Conservation (phyloP, 78 protist genomes). For the Anaeramoeba flamelloides region DNA sequence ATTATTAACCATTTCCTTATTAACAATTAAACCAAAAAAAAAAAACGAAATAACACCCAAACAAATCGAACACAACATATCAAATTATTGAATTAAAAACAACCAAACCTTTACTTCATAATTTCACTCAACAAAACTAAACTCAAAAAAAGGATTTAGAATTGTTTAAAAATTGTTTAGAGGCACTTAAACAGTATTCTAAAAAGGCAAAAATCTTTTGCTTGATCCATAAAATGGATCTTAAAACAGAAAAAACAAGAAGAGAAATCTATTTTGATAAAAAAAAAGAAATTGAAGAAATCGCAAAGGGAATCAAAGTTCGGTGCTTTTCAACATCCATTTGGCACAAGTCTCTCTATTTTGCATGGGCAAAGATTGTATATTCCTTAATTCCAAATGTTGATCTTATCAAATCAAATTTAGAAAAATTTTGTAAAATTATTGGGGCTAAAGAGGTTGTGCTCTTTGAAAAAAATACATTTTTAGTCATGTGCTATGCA, state of each 20-base stretch:
- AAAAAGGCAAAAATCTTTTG: neutral
- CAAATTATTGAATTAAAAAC: too few relatives aligned
- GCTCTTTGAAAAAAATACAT: neutral
- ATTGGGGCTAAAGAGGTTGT: neutral
- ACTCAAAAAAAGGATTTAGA: neutral
- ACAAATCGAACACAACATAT: too few relatives aligned
- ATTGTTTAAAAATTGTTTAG: neutral
- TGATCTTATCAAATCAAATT: neutral
- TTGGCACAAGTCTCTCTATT: neutral
- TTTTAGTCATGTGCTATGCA: neutral
- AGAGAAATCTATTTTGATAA: neutral
- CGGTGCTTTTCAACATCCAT: neutral
- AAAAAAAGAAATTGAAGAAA: neutral
- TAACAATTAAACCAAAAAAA: too few relatives aligned
- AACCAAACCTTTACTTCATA: too few relatives aligned
- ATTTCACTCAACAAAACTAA: too few relatives aligned
- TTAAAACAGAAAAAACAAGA: neutral
- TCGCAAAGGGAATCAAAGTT: too few relatives aligned
- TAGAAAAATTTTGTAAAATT: neutral
- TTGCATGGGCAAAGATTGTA: neutral
- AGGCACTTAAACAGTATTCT: neutral
- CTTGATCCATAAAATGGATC: neutral
- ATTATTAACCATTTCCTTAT: too few relatives aligned
- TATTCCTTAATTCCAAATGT: neutral
- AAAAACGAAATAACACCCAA: too few relatives aligned